Base-by-base conservation (phyloP, 805 yeast genomes). In the Barnettozyma populi region DNA sequence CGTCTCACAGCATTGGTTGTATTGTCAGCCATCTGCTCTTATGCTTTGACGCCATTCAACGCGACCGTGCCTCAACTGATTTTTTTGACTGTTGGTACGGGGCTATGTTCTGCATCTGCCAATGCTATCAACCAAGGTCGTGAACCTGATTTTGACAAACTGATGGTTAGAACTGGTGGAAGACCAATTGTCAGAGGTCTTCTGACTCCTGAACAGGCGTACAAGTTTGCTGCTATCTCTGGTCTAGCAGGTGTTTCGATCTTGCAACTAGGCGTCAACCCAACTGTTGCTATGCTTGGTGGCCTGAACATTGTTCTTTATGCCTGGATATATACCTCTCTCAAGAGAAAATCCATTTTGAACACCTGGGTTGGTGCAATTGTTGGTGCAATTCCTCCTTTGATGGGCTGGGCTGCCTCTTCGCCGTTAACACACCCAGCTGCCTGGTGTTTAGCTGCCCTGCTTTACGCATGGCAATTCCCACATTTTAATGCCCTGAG, bases 401-500 rank as follows among this genome's bases (percentile, higher is more conserved):
- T 94, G 44, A 94, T 94, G 99, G 99, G 99, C 2, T 94, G 99
- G 99, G 97, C 96, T 2, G 89, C 92, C 0, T 86, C 96, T 11
- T 80, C 88, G 4, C 78, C 90, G 1, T 67, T 90, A 34, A 55
- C 75, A 3, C 87, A 89, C 53, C 97, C 98, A 0, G 97, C 94
- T 7, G 95, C 95, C 4, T 92, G 98, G 98, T 81, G 90, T 61
- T 70, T 94, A 21, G 97, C 97, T 1, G 88, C 85, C 0, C 69
- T 94, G 45, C 69, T 94, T 36, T 94, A 86, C 62, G 96, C 97
- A 7, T 94, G 99, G 99, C 99, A 94, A 66, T 94, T 94, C 66
- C 99, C 99, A 2, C 99, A 94, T 65, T 94, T 94, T 72, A 94
- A 92, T 68, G 79, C 97, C 0, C 75, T 94, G 42, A 84, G 95